Conservation (phyloP, 179 eudicot species). For the Spinacia oleracea region DNA sequence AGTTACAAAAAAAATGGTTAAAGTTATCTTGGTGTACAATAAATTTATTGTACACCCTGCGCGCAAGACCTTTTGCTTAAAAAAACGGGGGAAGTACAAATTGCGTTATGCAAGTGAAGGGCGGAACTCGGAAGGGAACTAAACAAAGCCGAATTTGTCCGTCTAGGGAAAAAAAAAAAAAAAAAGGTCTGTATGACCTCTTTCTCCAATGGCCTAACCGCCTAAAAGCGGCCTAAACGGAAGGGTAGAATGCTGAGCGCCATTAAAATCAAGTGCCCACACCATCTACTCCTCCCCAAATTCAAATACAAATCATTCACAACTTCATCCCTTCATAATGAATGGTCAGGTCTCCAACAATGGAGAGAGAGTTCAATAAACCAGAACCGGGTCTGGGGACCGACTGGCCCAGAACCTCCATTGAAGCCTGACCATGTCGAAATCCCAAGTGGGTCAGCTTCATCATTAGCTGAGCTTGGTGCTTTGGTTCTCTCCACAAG, state of each 20-base stretch:
- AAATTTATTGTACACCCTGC: too few species aligned
- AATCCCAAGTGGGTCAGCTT: slow-evolving; percentile 25
- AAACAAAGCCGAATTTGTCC: too few species aligned
- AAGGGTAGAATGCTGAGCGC: slow-evolving; percentile 15
- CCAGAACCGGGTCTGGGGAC: slow-evolving; percentile 67
- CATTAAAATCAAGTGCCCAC: slow-evolving; percentile 21
- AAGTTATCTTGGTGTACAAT: too few species aligned
- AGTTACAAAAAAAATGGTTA: too few species aligned
- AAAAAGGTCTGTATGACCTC: too few species aligned
- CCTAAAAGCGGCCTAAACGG: too few species aligned
- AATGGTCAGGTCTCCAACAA: slow-evolving; percentile 69
- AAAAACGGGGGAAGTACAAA: too few species aligned
- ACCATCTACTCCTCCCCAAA: background rate
- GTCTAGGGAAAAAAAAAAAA: too few species aligned
- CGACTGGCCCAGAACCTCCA: slow-evolving; percentile 57
- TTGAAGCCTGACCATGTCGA: slow-evolving; percentile 23
- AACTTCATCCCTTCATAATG: slow-evolving; percentile 25
- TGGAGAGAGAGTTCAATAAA: slow-evolving; percentile 64
- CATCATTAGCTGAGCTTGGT: slow-evolving; percentile 73
- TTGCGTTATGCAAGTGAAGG: too few species aligned
- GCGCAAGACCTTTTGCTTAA: too few species aligned
- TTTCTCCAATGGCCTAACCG: too few species aligned
- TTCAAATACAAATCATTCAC: slow-evolving; percentile 23
- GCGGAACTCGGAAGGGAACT: too few species aligned
- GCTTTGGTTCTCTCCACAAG: slow-evolving; percentile 64